phyloP scores from a whole-genome alignment of 768 basidiomycete genomes.

The Phallus indusiatus region DNA sequence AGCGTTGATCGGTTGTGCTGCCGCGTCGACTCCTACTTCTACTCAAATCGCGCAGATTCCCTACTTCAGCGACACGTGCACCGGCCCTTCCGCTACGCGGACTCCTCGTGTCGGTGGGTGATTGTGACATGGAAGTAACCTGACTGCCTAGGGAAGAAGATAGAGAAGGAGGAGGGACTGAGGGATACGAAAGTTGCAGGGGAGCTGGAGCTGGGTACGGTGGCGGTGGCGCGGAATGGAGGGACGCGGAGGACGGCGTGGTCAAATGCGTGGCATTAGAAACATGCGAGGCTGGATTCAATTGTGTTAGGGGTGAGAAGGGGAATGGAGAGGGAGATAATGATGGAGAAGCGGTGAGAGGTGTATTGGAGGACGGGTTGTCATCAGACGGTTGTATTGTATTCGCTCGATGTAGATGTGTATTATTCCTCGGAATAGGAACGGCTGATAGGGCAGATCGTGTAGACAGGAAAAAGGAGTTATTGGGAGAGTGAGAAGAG shows the following conservation, averaged over 20 bases:
- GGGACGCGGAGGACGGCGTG: slow-evolving; percentile 56
- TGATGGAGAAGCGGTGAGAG: slow-evolving; percentile 56
- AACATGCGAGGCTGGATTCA: slow-evolving; percentile 44
- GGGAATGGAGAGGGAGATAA: slow-evolving; percentile 60
- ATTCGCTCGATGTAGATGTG: slow-evolving; percentile 45
- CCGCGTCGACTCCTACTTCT: slow-evolving; percentile 12
- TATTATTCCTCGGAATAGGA: slow-evolving; percentile 66
- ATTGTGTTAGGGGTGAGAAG: slow-evolving; percentile 49
- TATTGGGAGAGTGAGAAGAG: slow-evolving; percentile 27
- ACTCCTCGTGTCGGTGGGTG: slow-evolving; percentile 39
- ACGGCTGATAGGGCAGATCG: slow-evolving; percentile 38
- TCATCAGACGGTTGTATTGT: slow-evolving; percentile 28
- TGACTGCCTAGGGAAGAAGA: slow-evolving; percentile 74
- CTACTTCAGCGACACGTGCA: slow-evolving; percentile 62
- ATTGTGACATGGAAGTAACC: slow-evolving; percentile 26
- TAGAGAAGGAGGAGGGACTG: slow-evolving; percentile 74
- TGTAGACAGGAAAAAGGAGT: slow-evolving; percentile 33
- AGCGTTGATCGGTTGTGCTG: slow-evolving; percentile 10
- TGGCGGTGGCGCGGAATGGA: slow-evolving; percentile 31
- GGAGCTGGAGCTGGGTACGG: slow-evolving; percentile 25
- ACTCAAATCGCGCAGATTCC: slow-evolving; percentile 29
- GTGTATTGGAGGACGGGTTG: slow-evolving; percentile 45
- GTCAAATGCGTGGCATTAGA: slow-evolving; percentile 59
- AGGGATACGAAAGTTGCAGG: slow-evolving; percentile 60
- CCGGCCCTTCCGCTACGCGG: slow-evolving; percentile 48